Evolutionary conservation across 2,329 filamentous ascomycete genomes (phyloP).

Genomic region (Monosporascus sp.): DNA sequence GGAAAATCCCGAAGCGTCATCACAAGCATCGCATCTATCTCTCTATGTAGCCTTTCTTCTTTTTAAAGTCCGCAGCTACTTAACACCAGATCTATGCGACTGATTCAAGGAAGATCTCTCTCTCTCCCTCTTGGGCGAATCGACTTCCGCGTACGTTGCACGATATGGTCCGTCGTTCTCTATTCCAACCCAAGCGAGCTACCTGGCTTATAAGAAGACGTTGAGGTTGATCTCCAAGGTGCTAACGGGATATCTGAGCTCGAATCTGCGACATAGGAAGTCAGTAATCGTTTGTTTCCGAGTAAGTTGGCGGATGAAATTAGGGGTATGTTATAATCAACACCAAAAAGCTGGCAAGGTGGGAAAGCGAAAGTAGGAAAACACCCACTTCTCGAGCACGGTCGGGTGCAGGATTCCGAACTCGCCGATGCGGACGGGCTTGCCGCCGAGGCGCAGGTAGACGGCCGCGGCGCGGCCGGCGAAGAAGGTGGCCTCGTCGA

Average conservation of each 20-base stretch:
- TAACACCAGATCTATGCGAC: too few relatives aligned
- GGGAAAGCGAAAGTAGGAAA: conserved; percentile 39
- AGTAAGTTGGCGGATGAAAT: too few relatives aligned
- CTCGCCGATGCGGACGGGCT: conserved; percentile 73
- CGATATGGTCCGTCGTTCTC: conserved; percentile 1
- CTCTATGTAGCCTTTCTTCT: too few relatives aligned
- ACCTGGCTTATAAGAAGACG: conserved; percentile 64
- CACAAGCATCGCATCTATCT: too few relatives aligned
- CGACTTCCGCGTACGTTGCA: not conserved
- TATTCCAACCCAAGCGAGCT: not conserved
- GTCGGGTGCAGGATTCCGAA: conserved; percentile 93
- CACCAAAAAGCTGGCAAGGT: not conserved
- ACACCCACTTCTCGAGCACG: conserved; percentile 67
- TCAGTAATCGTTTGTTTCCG: conserved; percentile 2
- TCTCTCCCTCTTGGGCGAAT: too few relatives aligned
- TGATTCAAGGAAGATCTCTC: too few relatives aligned
- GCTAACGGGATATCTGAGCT: conserved; percentile 69
- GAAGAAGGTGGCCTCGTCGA: conserved; percentile 89
- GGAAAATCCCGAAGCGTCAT: too few relatives aligned
- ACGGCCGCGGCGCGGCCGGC: conserved; percentile 82
- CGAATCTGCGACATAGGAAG: conserved; percentile 6
- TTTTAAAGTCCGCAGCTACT: too few relatives aligned
- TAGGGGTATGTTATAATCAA: too few relatives aligned
- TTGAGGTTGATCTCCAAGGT: conserved; percentile 93
- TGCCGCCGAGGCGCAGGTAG: conserved; percentile 67